Evolutionary conservation across 139 green algal species (phyloP).

Genomic region (Chlamydomonas sp.): DNA sequence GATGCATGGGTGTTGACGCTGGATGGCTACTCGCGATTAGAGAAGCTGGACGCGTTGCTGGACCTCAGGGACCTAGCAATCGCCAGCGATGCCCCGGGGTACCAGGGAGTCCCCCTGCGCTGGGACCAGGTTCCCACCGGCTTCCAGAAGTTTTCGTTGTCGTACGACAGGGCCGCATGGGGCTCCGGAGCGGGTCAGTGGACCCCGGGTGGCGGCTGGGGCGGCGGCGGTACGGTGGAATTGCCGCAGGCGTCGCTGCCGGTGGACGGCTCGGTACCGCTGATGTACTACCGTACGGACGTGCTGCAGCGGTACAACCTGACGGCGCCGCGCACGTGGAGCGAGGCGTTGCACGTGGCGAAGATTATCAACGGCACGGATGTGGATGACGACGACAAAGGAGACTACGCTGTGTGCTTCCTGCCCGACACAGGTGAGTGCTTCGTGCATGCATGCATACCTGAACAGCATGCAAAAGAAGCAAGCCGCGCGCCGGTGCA

Average conservation of each 20-base stretch:
- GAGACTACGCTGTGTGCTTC: constrained; percentile 33
- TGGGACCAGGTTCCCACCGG: not conserved
- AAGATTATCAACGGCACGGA: constrained; percentile 31
- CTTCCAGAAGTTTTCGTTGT: not conserved
- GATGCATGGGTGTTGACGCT: constrained; percentile 17
- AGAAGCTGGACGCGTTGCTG: not conserved
- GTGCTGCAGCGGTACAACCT: not conserved
- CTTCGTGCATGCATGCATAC: too few species aligned
- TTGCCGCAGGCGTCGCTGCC: not conserved
- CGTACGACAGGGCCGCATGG: not conserved
- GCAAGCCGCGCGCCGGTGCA: too few species aligned
- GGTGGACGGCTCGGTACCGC: constrained; percentile 8
- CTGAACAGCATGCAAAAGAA: too few species aligned
- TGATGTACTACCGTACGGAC: constrained; percentile 45
- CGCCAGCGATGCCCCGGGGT: not conserved
- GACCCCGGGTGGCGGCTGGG: not conserved
- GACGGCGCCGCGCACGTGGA: constrained; percentile 27
- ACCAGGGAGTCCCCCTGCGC: not conserved
- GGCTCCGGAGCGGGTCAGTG: too few species aligned
- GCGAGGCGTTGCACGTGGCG: constrained; percentile 37
- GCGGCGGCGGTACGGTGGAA: not conserved
- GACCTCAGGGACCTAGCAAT: constrained; percentile 4
- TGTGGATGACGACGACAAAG: not conserved
- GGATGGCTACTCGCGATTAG: constrained; percentile 18
- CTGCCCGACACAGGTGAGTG: constrained; percentile 6